Base-by-base conservation (phyloP, 805 yeast species). In the Teunomyces panamensis region DNA sequence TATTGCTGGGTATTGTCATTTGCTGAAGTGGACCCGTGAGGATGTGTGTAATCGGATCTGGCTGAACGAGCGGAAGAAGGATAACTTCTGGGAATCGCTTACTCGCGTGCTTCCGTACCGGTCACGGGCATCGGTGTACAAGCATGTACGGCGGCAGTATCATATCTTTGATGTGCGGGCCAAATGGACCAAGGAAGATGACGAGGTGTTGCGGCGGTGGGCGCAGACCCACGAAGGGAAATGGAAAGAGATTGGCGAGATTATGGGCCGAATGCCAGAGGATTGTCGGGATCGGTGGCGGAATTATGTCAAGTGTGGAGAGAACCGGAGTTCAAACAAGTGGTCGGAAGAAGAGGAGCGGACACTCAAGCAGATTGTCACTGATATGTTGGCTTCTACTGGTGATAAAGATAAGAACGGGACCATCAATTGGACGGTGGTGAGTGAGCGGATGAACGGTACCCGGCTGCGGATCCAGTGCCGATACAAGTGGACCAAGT, bases 241-340 rank as follows among this genome's bases (percentile, higher is more conserved):
- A 60, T 92, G 98, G 98, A 89, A 89, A 56, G 73, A 75, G 35
- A 87, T 92, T 50, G 97, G 97, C 6, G 77, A 77, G 45, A 71
- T 73, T 6, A 74, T 92, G 80, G 89, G 87, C 10, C 75, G 98
- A 58, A 92, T 92, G 98, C 97, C 98, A 0, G 98, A 92, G 61
- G 98, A 92, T 68, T 91, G 97, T 65, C 78, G 98, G 56, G 98
- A 92, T 64, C 77, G 98, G 57, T 92, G 96, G 96, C 77, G 98
- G 65, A 92, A 92, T 63, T 92, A 91, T 62, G 87, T 91, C 52
- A 91, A 91, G 65, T 92, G 97, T 71, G 97, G 97, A 20, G 74
- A 74, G 13, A 80, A 80, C 46, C 75, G 97, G 53, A 81, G 83
- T 7, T 77, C 80, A 43, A 87, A 87, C 63, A 88, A 86, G 62